Conservation (phyloP, 75 land plant species). For the Sequoiadendron giganteum region DNA sequence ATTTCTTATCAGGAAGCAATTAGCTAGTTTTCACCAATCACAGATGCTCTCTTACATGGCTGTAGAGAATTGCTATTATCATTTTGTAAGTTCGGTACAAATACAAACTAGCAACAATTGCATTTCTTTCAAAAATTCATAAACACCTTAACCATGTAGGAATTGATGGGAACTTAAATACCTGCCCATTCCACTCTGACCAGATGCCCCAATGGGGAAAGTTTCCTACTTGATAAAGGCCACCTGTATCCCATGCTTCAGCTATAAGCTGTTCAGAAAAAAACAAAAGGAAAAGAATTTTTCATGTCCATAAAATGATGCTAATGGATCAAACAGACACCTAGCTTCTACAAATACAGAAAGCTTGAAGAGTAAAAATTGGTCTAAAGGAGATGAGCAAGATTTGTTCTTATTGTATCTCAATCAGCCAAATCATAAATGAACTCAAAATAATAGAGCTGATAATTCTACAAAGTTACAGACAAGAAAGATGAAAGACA, state of each 20-base stretch:
- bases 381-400: background rate
- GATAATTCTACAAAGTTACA: background rate
- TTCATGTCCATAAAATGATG: background rate
- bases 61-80: too few species aligned
- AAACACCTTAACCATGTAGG: background rate
- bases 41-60: background rate
- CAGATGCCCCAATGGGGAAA: slow-evolving; percentile 97
- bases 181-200: slow-evolving; percentile 99
- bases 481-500: background rate
- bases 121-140: background rate
- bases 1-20: background rate
- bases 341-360: background rate
- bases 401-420: background rate
- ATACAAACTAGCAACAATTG: background rate
- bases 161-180: slow-evolving; percentile 7
- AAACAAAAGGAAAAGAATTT: background rate
- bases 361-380: background rate
- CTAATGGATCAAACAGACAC: background rate
- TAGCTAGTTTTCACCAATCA: background rate
- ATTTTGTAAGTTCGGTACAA: background rate
- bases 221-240: slow-evolving; percentile 97
- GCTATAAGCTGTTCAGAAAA: slow-evolving; percentile 76
- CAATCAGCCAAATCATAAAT: background rate
- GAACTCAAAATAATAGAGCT: background rate
- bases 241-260: slow-evolving; percentile 98